Base-by-base conservation (phyloP, 2,329 filamentous ascomycete species). In the Herpotrichia juniperi region DNA sequence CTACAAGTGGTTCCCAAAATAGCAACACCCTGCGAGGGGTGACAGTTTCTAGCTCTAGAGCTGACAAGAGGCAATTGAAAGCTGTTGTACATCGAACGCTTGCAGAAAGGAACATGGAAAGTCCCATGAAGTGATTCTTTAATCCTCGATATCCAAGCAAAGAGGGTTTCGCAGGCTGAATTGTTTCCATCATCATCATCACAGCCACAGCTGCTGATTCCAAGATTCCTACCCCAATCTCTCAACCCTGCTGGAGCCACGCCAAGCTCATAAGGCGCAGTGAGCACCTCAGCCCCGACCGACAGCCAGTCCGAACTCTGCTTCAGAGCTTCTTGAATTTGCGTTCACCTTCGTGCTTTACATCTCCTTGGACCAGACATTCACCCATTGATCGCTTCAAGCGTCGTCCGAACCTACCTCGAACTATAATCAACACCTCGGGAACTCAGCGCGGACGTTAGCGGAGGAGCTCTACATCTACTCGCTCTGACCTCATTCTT, bases 261-360 rank as follows among this genome's bases (percentile, higher is more conserved):
- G 51, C 51, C 51, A 54, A 54, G 50, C 16, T 22, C 7, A n/a
- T 50, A 46, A 45, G 42, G 48, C 35, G 43, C 42, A 46, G 42
- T 47, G 50, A 32, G 35, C 28, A 52, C 46, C 51, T 52, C 50
- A 53, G 51, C 51, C 51, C 46, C 51, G 32, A 49, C 35, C 49
- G 17, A 25, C 24, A 37, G 17, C 40, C 34, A 37, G 17, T 40
- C 22, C 30, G 25, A 24, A 25, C 39, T 34, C 35, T 49, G 11
- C 35, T 26, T 24, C 24, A n/a, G 17, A 19, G 5, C 34, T 37
- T 21, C 21, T 7, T 37, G 16, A 7, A 19, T 12, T 6, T 21
- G n/a, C 5, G 12, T 6, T 37, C n/a, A 16, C 7, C 16, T 37
- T 19, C 12, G n/a, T 37, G 34, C 17, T n/a, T n/a, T 37, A 37